Evolutionary conservation across 805 yeast genomes (phyloP).

Genomic region (Saturnispora dispora): DNA sequence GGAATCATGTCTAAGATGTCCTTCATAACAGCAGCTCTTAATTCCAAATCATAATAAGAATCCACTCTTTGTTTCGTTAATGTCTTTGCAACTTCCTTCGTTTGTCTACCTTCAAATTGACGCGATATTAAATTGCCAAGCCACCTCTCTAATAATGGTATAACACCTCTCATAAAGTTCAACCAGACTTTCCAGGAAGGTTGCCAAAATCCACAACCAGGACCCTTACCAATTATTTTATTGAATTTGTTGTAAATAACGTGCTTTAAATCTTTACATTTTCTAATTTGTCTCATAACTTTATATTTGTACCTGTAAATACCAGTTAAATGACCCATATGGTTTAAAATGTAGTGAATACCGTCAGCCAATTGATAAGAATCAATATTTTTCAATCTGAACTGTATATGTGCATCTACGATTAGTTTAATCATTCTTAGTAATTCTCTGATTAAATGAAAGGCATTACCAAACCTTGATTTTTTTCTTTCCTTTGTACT

Average conservation of each 20-base stretch:
- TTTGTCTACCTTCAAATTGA: constrained; percentile 91
- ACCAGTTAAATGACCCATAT: constrained; percentile 93
- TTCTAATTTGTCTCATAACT: constrained; percentile 96
- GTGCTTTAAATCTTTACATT: constrained; percentile 92
- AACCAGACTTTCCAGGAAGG: constrained; percentile 99
- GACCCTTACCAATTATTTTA: constrained; percentile 86
- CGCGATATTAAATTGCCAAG: constrained; percentile 82
- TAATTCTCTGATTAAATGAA: constrained; percentile 87
- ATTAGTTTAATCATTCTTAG: constrained; percentile 72
- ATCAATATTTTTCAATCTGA: constrained; percentile 80
- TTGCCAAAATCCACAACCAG: constrained; percentile 99
- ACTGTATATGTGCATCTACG: constrained; percentile 92
- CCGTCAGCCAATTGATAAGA: constrained; percentile 95
- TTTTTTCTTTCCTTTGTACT: constrained; percentile 95
- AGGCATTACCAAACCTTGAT: constrained; percentile 93
- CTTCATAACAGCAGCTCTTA: constrained; percentile 89
- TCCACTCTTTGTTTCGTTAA: constrained; percentile 94
- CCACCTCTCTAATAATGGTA: constrained; percentile 92
- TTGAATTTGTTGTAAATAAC: constrained; percentile 82
- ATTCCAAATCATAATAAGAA: constrained; percentile 86
- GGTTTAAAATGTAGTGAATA: constrained; percentile 79
- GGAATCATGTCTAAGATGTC: constrained; percentile 97
- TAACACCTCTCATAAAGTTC: constrained; percentile 80
- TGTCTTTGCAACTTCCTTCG: constrained; percentile 87
- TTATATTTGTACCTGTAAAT: constrained; percentile 93